Conservation (phyloP, 1,284 basidiomycete genomes). For the Ustilago xerochloae region DNA sequence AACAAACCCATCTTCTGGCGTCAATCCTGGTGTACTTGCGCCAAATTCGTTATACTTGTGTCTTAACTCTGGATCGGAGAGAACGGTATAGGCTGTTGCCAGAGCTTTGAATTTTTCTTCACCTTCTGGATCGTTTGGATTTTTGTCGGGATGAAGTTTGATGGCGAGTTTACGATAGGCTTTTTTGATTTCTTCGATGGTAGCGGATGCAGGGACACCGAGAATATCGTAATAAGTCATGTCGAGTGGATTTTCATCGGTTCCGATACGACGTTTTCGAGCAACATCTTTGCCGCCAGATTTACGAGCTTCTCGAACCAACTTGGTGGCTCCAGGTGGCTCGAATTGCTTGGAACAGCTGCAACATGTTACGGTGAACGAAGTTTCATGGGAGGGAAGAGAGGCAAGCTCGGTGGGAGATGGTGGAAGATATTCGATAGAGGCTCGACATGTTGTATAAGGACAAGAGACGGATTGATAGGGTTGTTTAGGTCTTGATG, state of each 20-base stretch:
- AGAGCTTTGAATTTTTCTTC: slow-evolving; percentile 76
- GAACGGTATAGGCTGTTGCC: slow-evolving; percentile 74
- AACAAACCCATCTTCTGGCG: slow-evolving; percentile 69
- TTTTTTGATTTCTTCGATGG: slow-evolving; percentile 90
- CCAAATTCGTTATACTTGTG: slow-evolving; percentile 90
- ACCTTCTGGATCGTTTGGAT: slow-evolving; percentile 88
- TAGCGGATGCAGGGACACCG: slow-evolving; percentile 79
- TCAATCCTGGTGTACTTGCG: slow-evolving; percentile 64
- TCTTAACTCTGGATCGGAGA: slow-evolving; percentile 85
- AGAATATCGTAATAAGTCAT: slow-evolving; percentile 74
- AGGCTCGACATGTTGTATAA: slow-evolving; percentile 57
- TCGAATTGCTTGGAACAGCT: slow-evolving; percentile 63
- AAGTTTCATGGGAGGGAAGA: slow-evolving; percentile 53
- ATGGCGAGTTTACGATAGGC: slow-evolving; percentile 94
- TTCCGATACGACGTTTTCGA: slow-evolving; percentile 63
- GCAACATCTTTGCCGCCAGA: slow-evolving; percentile 40
- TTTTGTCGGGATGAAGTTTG: slow-evolving; percentile 81
- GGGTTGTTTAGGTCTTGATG: slow-evolving; percentile 60
- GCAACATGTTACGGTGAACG: slow-evolving; percentile 65
- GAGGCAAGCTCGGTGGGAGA: slow-evolving; percentile 31
- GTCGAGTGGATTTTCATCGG: slow-evolving; percentile 66
- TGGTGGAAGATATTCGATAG: slow-evolving; percentile 64
- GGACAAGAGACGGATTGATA: slow-evolving; percentile 61
- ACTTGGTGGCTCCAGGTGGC: slow-evolving; percentile 59
- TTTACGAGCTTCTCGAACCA: slow-evolving; percentile 58